Conservation (phyloP, 768 basidiomycete species). For the Rhodotorula babjevae region DNA sequence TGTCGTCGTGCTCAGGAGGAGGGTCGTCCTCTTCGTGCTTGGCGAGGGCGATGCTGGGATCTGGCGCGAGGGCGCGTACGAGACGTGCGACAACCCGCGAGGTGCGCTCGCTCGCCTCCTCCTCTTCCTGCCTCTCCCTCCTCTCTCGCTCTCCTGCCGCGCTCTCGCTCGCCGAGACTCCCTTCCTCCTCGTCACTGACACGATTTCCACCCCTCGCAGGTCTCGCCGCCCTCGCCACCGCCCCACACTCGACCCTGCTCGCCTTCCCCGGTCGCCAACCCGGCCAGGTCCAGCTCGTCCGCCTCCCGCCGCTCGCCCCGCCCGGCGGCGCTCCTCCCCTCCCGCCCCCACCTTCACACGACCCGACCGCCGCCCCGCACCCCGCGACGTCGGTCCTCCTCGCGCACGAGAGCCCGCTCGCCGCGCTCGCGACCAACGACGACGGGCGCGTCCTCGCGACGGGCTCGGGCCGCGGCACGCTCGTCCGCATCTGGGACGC, state of each 20-base stretch:
- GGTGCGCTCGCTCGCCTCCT: conserved; percentile 53
- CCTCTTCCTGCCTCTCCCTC: background rate
- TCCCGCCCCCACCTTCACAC: conserved; percentile 32
- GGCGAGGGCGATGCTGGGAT: conserved; percentile 54
- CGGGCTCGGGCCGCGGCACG: conserved; percentile 76
- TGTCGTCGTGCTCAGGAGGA: conserved; percentile 48
- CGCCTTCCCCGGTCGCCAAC: conserved; percentile 75
- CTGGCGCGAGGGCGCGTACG: conserved; percentile 67
- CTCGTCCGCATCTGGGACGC: conserved; percentile 84
- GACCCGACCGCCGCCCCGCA: conserved; percentile 23
- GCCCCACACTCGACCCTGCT: conserved; percentile 73
- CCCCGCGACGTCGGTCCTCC: conserved; percentile 58
- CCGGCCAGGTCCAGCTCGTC: conserved; percentile 80
- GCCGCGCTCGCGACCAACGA: conserved; percentile 71
- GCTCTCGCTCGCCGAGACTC: background rate
- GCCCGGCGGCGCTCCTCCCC: conserved; percentile 39
- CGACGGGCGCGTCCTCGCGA: conserved; percentile 74
- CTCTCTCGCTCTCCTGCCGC: conserved; percentile 5
- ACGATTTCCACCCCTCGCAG: conserved; percentile 50
- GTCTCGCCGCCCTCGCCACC: conserved; percentile 74
- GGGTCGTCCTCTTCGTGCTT: conserved; percentile 73
- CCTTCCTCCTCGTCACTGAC: background rate
- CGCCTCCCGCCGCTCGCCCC: conserved; percentile 74
- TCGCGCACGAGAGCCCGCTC: conserved; percentile 73
- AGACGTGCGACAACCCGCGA: conserved; percentile 78